A percentile compares a stretch with the other conserved stretches of the same genome.
Conservation (phyloP, 2,329 filamentous ascomycete genomes). For the Periglandula ipomoeae region DNA sequence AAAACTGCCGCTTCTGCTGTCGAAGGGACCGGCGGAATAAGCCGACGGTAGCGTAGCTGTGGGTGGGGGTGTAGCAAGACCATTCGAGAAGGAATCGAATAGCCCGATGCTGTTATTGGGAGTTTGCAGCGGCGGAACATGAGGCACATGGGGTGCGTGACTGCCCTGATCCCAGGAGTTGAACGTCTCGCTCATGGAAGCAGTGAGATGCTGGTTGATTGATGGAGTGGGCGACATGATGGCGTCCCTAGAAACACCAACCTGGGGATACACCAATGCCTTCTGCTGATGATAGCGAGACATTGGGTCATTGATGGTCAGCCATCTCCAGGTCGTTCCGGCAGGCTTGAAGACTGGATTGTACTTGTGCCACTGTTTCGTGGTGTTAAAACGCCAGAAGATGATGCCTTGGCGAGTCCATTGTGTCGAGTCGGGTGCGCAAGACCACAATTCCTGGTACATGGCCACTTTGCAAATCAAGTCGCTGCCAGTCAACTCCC, state of each 20-base stretch:
- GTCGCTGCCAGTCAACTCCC: constrained; percentile 40
- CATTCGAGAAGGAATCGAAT: constrained; percentile 42
- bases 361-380: constrained; percentile 42
- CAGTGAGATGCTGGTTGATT: constrained; percentile 41
- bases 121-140: constrained; percentile 24
- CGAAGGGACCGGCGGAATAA: constrained; percentile 24
- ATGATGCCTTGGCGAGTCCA: constrained; percentile 53
- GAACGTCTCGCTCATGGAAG: constrained; percentile 50
- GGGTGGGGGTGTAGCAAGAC: constrained; percentile 48
- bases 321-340: constrained; percentile 52
- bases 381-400: constrained; percentile 52
- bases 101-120: constrained; percentile 28
- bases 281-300: constrained; percentile 49
- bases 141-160: constrained; percentile 18
- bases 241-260: constrained; percentile 27
- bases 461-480: constrained; percentile 53
- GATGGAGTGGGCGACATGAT: constrained; percentile 46
- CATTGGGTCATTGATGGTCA: constrained; percentile 50
- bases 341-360: constrained; percentile 39
- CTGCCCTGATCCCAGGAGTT: constrained; percentile 34
- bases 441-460: constrained; percentile 58
- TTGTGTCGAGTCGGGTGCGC: constrained; percentile 33
- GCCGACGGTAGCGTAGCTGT: constrained; percentile 40
- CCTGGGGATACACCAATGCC: constrained; percentile 28
- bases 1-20: constrained; percentile 25